Base-by-base conservation (phyloP, 163 green algal species). In the Chloroidium sp. region DNA sequence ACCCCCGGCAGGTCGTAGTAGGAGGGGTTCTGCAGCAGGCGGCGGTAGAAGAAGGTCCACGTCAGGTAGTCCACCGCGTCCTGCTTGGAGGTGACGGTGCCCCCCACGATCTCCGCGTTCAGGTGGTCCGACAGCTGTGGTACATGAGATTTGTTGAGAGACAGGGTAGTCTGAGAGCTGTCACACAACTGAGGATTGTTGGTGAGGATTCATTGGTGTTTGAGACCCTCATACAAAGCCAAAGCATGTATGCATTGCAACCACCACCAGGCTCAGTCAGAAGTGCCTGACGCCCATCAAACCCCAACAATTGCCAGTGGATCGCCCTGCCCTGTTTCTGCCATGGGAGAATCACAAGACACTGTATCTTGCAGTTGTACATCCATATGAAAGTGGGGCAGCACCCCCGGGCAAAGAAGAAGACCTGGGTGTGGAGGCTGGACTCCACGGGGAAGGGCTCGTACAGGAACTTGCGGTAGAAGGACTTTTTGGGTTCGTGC, bases 391-490 rank as follows among this genome's bases (percentile, higher is more conserved):
- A 36, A 36, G 36, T 36, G 36, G 36, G 1, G 68, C 68, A 1
- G 68, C 68, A 74, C 12, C 68, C 1, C 1, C n/a, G 68, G 69
- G 79, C 57, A 69, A 82, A 81, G 97, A 93, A 36, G 36, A 36
- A 79, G 80, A 82, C 89, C 82, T 90, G 82, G 2, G 90, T 98
- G 36, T 36, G 36, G 76, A 95, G 88, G 72, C 80, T 88, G 76
- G 87, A 95, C 90, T 99, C 96, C 78, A 99, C 95, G 1, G 95
- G 95, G 87, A 98, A 98, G 60, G 96, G 95, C 86, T 98, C 95
- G 82, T 98, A 98, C 80, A 95, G 85, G 87, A 96, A 96, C 86
- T 95, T 94, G 84, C 98, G 99, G 90, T 98, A 98, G 85, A 99
- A 99, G 76, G 88, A 89, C 89, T 99, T 99, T 85, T 98, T 99